phyloP scores from a whole-genome alignment of 2,329 filamentous ascomycete species.

The Lasiodiplodia citricola region DNA sequence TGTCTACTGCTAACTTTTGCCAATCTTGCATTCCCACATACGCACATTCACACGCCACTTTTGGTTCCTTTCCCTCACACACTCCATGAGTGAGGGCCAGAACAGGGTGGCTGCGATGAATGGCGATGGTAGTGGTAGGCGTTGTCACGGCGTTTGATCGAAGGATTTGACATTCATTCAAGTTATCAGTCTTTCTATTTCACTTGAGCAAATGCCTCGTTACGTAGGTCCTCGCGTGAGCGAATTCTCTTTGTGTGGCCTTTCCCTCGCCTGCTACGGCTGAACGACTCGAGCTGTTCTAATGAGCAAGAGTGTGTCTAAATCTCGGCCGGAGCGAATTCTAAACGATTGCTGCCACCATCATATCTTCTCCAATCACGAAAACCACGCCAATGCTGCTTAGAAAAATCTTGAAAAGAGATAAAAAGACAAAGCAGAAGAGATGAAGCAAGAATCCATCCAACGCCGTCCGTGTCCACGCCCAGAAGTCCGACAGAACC shows the following conservation, averaged over 20 bases:
- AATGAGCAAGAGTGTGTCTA: not conserved
- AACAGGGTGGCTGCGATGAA: not conserved
- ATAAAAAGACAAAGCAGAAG: not conserved
- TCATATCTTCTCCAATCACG: not conserved
- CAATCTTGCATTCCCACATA: not conserved
- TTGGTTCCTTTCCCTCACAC: not conserved
- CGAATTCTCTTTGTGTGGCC: too few species aligned
- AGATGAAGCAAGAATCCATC: not conserved
- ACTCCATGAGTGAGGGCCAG: not conserved
- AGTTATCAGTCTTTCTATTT: not conserved
- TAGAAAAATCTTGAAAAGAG: not conserved
- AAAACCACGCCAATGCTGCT: not conserved
- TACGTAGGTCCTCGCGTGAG: too few species aligned
- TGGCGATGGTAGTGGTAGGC: not conserved
- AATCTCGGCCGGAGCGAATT: not conserved
- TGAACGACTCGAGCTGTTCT: not conserved
- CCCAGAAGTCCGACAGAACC: not conserved
- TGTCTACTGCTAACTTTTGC: not conserved
- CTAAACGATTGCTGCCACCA: not conserved
- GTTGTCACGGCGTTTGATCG: not conserved
- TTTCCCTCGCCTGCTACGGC: too few species aligned
- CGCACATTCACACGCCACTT: not conserved
- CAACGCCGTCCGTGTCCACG: slow-evolving; percentile 1
- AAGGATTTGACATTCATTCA: too few species aligned
- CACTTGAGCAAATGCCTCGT: not conserved